Conservation (phyloP, 257 asterid species). For the Linaria vulgaris region DNA sequence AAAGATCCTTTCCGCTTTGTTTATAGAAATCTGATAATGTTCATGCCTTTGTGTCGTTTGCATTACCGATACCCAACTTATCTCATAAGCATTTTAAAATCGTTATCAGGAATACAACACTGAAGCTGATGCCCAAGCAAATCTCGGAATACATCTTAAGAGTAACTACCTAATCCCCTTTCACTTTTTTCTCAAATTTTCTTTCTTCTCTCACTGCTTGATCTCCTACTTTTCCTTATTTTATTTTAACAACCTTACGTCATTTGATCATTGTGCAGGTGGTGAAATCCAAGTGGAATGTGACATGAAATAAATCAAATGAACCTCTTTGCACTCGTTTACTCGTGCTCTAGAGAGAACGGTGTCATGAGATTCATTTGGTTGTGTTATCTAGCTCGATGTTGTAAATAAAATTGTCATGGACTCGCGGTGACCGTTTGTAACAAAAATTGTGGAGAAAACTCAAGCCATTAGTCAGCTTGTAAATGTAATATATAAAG, state of each 20-base stretch:
- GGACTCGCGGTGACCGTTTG: slow-evolving; percentile 22
- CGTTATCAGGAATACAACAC: slow-evolving; percentile 62
- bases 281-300: slow-evolving; percentile 80
- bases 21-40: no score
- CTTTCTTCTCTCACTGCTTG: neutral
- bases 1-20: no score
- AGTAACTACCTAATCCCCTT: slow-evolving; percentile 35
- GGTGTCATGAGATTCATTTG: slow-evolving; percentile 18
- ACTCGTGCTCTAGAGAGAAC: slow-evolving; percentile 28
- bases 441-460: slow-evolving; percentile 29
- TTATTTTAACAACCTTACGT: slow-evolving; percentile 1
- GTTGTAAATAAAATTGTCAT: slow-evolving; percentile 36
- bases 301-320: slow-evolving; percentile 39
- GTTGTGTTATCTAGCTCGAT: slow-evolving; percentile 8
- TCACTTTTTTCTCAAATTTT: slow-evolving; percentile 13
- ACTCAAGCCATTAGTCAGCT: slow-evolving; percentile 2
- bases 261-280: slow-evolving; percentile 43
- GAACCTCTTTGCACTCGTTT: no score
- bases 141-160: slow-evolving; percentile 65
- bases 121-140: slow-evolving; percentile 96
- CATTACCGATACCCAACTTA: neutral
- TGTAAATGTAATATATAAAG: slow-evolving; percentile 11
- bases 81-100: neutral
- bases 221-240: slow-evolving; percentile 6
- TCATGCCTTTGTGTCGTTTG: slow-evolving; percentile 14